These are phyloP conservation scores for Metschnikowia amazonensis DNA, from an alignment of 805 yeast species.

Conservation along the genomic window DNA sequence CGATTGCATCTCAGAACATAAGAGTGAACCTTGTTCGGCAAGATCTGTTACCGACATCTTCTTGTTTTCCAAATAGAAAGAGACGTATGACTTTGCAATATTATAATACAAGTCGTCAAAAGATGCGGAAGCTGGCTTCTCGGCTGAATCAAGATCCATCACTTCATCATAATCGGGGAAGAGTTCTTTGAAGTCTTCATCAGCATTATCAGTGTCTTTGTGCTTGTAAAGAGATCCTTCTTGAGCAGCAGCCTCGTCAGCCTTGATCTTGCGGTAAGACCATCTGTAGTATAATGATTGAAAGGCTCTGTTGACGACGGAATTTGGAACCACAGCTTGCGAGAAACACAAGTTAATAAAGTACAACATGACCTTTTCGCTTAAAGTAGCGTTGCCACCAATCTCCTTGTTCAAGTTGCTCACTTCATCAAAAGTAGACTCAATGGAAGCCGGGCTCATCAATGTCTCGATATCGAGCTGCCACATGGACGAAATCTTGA, in stretches of 20 bases:
- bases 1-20: constrained; percentile 14
- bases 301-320: constrained; percentile 43
- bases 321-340: constrained; percentile 20
- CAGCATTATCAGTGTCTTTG: constrained; percentile 63
- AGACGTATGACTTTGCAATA: constrained; percentile 49
- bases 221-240: constrained; percentile 64
- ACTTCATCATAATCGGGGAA: constrained; percentile 87
- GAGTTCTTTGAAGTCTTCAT: constrained; percentile 71
- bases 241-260: constrained; percentile 58
- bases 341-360: constrained; percentile 43
- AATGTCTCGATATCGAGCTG: constrained; percentile 42
- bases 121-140: constrained; percentile 19
- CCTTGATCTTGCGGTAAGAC: constrained; percentile 67
- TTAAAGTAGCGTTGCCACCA: constrained; percentile 41
- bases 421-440: constrained; percentile 30
- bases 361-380: constrained; percentile 50
- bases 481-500: constrained; percentile 42
- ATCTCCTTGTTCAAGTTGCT: constrained; percentile 36
- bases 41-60: constrained; percentile 8
- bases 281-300: constrained; percentile 72
- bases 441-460: constrained; percentile 26
- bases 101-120: constrained; percentile 46
- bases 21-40: constrained; percentile 13
- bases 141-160: constrained; percentile 26
- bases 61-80: constrained; percentile 31